phyloP scores from a whole-genome alignment of 1,284 basidiomycete genomes.

The Thecaphora thlaspeos region DNA sequence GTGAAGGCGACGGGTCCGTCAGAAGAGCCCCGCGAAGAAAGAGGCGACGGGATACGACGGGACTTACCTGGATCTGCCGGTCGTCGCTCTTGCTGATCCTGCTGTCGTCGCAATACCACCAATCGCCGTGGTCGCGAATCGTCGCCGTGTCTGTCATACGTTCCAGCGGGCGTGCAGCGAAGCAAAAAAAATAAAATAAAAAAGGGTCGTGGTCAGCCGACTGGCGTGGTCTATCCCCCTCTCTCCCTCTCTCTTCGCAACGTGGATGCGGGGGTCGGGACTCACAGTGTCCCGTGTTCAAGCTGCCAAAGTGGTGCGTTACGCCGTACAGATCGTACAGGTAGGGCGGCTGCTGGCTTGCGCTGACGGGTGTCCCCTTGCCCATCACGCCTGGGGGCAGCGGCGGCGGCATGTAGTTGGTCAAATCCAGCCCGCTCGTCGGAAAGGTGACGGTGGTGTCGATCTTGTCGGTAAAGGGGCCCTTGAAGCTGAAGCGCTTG shows the following conservation, averaged over 20 bases:
- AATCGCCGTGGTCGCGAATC: conserved; percentile 41
- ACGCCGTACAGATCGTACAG: conserved; percentile 60
- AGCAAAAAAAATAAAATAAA: no score
- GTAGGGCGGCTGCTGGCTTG: conserved; percentile 52
- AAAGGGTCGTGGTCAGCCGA: no score
- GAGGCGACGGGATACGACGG: no score
- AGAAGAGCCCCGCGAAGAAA: neutral
- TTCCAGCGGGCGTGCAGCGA: neutral
- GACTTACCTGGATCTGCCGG: conserved; percentile 34
- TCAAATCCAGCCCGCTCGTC: conserved; percentile 75
- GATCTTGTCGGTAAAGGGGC: conserved; percentile 86
- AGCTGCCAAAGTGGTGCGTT: conserved; percentile 57
- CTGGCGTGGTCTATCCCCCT: no score
- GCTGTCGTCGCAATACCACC: conserved; percentile 56
- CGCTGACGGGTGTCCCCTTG: conserved; percentile 24
- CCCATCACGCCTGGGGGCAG: conserved; percentile 35
- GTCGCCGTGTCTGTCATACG: conserved; percentile 43
- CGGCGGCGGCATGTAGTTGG: conserved; percentile 78
- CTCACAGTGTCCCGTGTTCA: conserved; percentile 54
- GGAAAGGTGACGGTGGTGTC: conserved; percentile 66
- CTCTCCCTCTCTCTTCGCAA: neutral
- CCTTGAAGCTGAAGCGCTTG: conserved; percentile 90
- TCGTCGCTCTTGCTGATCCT: conserved; percentile 37
- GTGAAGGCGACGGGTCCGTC: neutral
- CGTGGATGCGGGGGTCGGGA: neutral